Conservation (phyloP, 371 early-diverging fungal genomes). For the Zancudomyces culisetae region DNA sequence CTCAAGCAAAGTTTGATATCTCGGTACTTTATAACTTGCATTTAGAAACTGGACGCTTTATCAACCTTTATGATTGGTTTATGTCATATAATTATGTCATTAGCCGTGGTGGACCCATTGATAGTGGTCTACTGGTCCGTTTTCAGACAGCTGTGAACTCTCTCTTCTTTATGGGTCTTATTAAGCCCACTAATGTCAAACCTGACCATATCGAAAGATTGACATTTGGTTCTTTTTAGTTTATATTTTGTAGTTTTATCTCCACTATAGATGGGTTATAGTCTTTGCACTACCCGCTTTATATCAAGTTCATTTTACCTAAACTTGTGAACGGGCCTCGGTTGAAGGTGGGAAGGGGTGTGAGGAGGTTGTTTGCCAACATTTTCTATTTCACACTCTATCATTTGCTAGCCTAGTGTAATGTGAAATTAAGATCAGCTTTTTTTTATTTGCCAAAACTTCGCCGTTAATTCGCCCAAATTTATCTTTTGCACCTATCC, state of each 20-base stretch:
- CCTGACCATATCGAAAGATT: constrained; percentile 78
- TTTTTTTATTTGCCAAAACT: no score
- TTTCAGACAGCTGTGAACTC: constrained; percentile 68
- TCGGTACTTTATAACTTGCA: constrained; percentile 71
- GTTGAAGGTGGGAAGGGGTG: no score
- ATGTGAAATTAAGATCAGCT: no score
- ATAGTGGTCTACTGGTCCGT: constrained; percentile 37
- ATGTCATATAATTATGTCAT: constrained; percentile 42
- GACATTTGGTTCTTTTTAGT: constrained; percentile 52
- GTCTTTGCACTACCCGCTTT: not conserved
- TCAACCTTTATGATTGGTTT: constrained; percentile 85
- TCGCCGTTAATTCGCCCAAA: no score
- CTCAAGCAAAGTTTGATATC: constrained; percentile 37
- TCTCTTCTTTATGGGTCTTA: constrained; percentile 70
- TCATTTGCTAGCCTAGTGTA: no score
- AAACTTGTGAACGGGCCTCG: not conserved
- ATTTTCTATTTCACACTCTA: no score
- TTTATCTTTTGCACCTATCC: no score
- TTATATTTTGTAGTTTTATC: not conserved
- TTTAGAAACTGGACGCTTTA: constrained; percentile 75
- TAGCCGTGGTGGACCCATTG: constrained; percentile 6
- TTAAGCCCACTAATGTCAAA: constrained; percentile 69
- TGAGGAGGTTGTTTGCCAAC: no score
- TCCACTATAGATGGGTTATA: not conserved
- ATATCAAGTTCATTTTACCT: not conserved